Evolutionary conservation across 331 rosid species (phyloP).

Genomic region (Cydonia oblonga): DNA sequence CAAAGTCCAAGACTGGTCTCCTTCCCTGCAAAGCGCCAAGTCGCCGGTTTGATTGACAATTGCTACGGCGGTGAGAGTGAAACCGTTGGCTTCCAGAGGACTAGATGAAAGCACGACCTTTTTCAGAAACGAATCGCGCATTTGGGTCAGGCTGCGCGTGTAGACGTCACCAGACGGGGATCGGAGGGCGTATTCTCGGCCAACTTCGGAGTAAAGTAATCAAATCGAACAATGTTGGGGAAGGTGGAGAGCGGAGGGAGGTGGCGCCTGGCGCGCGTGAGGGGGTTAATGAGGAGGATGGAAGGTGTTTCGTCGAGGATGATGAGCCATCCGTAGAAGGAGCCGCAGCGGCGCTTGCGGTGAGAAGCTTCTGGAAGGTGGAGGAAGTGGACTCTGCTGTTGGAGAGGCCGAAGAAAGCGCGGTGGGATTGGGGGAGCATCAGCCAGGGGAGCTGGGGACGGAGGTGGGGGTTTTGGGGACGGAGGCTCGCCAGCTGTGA

Average conservation of each 20-base stretch:
- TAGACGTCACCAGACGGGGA: slow-evolving; percentile 15
- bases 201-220: slow-evolving; percentile 32
- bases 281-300: slow-evolving; percentile 42
- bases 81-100: slow-evolving; percentile 13
- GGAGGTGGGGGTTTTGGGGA: slow-evolving; percentile 48
- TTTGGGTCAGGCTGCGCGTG: slow-evolving; percentile 29
- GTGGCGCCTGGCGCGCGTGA: slow-evolving; percentile 28
- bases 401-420: slow-evolving; percentile 41
- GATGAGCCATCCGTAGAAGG: slow-evolving; percentile 62
- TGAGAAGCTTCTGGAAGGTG: slow-evolving; percentile 37
- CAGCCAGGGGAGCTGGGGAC: slow-evolving; percentile 68
- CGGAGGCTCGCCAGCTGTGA: slow-evolving; percentile 33
- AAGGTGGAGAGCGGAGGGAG: slow-evolving; percentile 57
- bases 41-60: slow-evolving; percentile 23
- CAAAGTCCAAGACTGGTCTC: slow-evolving; percentile 25
- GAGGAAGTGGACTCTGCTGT: slow-evolving; percentile 39
- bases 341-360: slow-evolving; percentile 46
- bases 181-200: slow-evolving; percentile 37
- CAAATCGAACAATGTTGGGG: slow-evolving; percentile 46
- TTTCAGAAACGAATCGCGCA: slow-evolving; percentile 48
- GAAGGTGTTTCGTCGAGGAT: slow-evolving; percentile 46
- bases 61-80: slow-evolving; percentile 37
- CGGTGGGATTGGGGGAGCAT: slow-evolving; percentile 41
- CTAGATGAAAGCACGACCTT: slow-evolving; percentile 44
- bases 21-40: too few species aligned